Conservation (phyloP, 805 yeast species). For the Ogataea zsoltii region DNA sequence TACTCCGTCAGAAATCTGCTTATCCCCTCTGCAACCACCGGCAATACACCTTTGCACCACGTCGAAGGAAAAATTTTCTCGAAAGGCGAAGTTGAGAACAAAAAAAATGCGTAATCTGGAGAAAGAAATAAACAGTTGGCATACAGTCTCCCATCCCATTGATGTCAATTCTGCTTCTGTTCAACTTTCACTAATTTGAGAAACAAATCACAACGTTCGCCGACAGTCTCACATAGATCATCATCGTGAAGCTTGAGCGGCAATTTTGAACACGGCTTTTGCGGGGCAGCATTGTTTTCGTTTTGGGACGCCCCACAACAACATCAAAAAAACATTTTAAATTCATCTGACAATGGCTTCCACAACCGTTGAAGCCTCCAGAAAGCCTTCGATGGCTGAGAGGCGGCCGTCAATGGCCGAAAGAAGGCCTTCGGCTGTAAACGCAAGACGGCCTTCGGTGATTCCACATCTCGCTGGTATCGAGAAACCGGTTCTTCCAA, state of each 20-base stretch:
- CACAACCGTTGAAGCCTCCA: conserved; percentile 24
- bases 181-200: not conserved
- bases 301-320: not conserved
- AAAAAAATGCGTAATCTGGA: conserved; percentile 9
- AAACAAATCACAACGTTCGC: not conserved
- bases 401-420: conserved; percentile 57
- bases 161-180: not conserved
- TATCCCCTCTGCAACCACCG: too few relatives aligned
- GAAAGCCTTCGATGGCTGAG: conserved; percentile 68
- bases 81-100: conserved; percentile 5
- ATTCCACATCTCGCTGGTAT: conserved; percentile 77
- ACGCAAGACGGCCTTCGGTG: conserved; percentile 37
- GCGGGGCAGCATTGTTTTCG: conserved; percentile 4
- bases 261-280: not conserved
- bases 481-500: conserved; percentile 67
- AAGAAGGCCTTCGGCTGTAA: conserved; percentile 33
- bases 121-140: conserved; percentile 9
- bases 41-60: conserved; percentile 2
- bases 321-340: not conserved
- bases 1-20: too few relatives aligned
- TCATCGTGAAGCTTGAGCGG: not conserved
- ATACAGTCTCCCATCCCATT: not conserved
- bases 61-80: conserved; percentile 6
- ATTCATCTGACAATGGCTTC: conserved; percentile 15
- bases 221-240: not conserved